Conservation (phyloP, 2,329 filamentous ascomycete genomes). For the Calonectria crousiana region DNA sequence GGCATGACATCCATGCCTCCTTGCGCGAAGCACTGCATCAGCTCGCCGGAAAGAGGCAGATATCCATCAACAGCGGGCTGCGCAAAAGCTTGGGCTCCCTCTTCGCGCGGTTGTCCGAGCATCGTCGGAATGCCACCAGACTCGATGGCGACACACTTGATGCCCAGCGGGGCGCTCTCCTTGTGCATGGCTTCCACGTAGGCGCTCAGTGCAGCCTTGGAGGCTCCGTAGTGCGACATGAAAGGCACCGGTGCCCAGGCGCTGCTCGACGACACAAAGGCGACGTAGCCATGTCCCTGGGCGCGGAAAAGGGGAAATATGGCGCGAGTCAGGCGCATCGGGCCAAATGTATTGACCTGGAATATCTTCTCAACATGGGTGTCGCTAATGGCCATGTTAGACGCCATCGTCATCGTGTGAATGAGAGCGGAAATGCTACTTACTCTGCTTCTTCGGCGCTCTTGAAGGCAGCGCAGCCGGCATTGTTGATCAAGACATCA, state of each 20-base stretch:
- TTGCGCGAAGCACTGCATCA: constrained; percentile 1
- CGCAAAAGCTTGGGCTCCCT: not conserved
- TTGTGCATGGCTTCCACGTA: constrained; percentile 47
- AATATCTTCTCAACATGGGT: constrained; percentile 40
- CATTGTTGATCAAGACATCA: constrained; percentile 51
- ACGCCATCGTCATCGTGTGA: not conserved
- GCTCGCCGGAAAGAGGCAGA: constrained; percentile 11
- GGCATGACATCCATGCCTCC: not conserved
- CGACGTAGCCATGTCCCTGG: constrained; percentile 40
- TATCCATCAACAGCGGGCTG: not conserved
- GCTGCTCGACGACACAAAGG: constrained; percentile 46
- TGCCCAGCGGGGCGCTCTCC: constrained; percentile 43
- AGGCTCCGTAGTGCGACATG: constrained; percentile 47
- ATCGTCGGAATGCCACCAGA: constrained; percentile 47
- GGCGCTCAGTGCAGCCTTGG: constrained; percentile 46
- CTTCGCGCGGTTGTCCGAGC: constrained; percentile 43
- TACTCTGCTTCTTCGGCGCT: constrained; percentile 50
- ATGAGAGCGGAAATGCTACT: constrained; percentile 2
- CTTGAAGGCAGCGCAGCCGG: constrained; percentile 45
- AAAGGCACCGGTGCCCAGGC: constrained; percentile 47
- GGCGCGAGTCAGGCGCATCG: constrained; percentile 42
- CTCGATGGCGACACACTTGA: constrained; percentile 49
- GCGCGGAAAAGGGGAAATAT: constrained; percentile 44
- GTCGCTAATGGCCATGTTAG: constrained; percentile 31
- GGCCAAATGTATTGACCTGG: constrained; percentile 46